Conservation (phyloP, 768 basidiomycete species). For the Termitomyces heimii region DNA sequence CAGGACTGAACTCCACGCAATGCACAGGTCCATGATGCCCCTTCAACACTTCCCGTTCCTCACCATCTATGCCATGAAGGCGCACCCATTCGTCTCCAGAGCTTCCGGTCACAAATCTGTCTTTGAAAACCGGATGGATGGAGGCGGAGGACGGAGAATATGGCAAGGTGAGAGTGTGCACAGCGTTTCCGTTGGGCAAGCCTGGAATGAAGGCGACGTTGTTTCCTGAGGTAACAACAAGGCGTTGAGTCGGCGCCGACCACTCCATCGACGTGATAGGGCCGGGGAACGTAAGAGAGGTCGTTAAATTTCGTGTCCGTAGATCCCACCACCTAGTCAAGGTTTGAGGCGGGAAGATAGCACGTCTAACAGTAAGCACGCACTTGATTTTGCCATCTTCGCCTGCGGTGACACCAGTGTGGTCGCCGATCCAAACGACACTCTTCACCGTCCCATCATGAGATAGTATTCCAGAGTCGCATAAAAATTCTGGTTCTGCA, state of each 20-base stretch:
- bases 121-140: conserved; percentile 82
- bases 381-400: conserved; percentile 93
- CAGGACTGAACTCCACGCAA: conserved; percentile 89
- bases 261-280: conserved; percentile 95
- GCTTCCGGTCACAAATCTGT: conserved; percentile 91
- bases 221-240: conserved; percentile 89
- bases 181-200: conserved; percentile 54
- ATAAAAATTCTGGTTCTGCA: conserved; percentile 79
- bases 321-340: conserved; percentile 91
- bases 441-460: conserved; percentile 92
- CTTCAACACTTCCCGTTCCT: conserved; percentile 87
- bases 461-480: conserved; percentile 51
- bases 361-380: conserved; percentile 13
- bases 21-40: conserved; percentile 98
- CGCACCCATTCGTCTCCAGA: conserved; percentile 94
- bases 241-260: conserved; percentile 70
- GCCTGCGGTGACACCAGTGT: conserved; percentile 82
- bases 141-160: conserved; percentile 94
- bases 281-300: conserved; percentile 63
- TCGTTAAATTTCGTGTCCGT: conserved; percentile 67
- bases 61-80: conserved; percentile 85
- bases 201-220: conserved; percentile 89
- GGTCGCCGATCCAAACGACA: conserved; percentile 89
- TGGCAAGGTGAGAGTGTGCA: conserved; percentile 72
- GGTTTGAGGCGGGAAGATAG: conserved; percentile 9